These are phyloP conservation scores for Saccharomyces eubayanus DNA, from an alignment of 805 yeast genomes.

Conservation along the genomic window DNA sequence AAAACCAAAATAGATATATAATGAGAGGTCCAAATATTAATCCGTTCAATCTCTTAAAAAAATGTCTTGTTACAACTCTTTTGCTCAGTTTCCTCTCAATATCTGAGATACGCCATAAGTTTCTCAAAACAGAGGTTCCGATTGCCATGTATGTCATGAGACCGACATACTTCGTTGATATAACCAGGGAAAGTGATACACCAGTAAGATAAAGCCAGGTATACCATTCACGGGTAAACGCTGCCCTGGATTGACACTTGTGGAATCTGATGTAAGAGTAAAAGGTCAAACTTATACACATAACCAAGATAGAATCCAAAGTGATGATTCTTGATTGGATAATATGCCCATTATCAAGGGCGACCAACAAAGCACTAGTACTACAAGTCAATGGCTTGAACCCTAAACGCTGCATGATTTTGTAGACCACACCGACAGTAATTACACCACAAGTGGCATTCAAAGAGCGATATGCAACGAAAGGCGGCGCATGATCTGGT, in stretches of 20 bases:
- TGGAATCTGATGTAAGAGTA: slow-evolving; percentile 73
- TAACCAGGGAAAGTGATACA: slow-evolving; percentile 76
- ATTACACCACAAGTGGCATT: slow-evolving; percentile 75
- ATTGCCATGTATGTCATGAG: slow-evolving; percentile 80
- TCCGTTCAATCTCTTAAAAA: slow-evolving; percentile 60
- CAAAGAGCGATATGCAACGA: slow-evolving; percentile 69
- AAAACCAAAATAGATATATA: slow-evolving; percentile 83
- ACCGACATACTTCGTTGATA: slow-evolving; percentile 94
- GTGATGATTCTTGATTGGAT: slow-evolving; percentile 84
- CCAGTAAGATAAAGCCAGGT: slow-evolving; percentile 82
- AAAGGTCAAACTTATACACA: slow-evolving; percentile 74
- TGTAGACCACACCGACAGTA: slow-evolving; percentile 75
- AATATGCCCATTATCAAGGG: slow-evolving; percentile 84
- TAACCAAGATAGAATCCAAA: slow-evolving; percentile 80
- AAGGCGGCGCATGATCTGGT: slow-evolving; percentile 64
- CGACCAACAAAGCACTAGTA: slow-evolving; percentile 64
- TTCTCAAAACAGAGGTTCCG: slow-evolving; percentile 77
- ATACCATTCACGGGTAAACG: slow-evolving; percentile 79
- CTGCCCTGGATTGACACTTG: slow-evolving; percentile 49
- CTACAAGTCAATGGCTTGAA: slow-evolving; percentile 71
- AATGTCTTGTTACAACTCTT: slow-evolving; percentile 53
- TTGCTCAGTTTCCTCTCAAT: slow-evolving; percentile 54
- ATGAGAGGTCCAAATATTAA: slow-evolving; percentile 73
- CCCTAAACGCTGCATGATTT: slow-evolving; percentile 77
- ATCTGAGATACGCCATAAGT: slow-evolving; percentile 82